Evolutionary conservation across 441 rosid species (phyloP), one percentile per base, ranked within the genome.

Genomic region (Mallotus japonicus): DNA sequence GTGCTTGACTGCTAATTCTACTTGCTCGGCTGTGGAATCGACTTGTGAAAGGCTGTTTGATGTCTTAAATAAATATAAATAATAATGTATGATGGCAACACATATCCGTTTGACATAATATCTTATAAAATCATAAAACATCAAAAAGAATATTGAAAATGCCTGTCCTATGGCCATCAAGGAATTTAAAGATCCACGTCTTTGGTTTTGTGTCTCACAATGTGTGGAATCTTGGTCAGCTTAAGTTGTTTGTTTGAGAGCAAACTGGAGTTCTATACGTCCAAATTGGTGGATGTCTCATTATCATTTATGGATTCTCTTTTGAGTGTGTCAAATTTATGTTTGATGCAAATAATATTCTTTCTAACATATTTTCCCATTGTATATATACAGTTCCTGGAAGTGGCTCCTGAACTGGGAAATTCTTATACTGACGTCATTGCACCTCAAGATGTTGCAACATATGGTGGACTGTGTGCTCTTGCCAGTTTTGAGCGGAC

Each of bases 361-460:
- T 61, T 3, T 62, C 13, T 53, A 15, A 32, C 57, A 47, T 17
- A 16, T 56, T 8, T 44, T 17, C 0, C 40, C 34, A 6, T 22
- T 17, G 32, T 40, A 32, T 73, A 59, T 75, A 13, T 85, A 82
- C 87, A 93, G 99, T 93, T 95, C 80, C 80, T 95, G 82, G 98
- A 95, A 79, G 96, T 91, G 65, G 89, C 89, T 75, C 97, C 93
- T 57, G 99, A 92, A 68, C 80, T 92, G 72, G 97, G 95, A 77
- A 93, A 76, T 83, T 82, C 88, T 44, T 95, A 89, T 77, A 90
- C 81, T 71, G 97, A 93, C 75, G 97, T 93, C 57, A 90, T 95
- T 87, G 99, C 99, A 62, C 80, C 99, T 77, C 98, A 95, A 86
- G 99, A 93, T 82, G 89, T 93, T 80, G 98, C 99, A 40, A 93